These are phyloP conservation scores for Seiridium cupressi DNA, from an alignment of 2,329 filamentous ascomycete genomes.

Conservation along the genomic window DNA sequence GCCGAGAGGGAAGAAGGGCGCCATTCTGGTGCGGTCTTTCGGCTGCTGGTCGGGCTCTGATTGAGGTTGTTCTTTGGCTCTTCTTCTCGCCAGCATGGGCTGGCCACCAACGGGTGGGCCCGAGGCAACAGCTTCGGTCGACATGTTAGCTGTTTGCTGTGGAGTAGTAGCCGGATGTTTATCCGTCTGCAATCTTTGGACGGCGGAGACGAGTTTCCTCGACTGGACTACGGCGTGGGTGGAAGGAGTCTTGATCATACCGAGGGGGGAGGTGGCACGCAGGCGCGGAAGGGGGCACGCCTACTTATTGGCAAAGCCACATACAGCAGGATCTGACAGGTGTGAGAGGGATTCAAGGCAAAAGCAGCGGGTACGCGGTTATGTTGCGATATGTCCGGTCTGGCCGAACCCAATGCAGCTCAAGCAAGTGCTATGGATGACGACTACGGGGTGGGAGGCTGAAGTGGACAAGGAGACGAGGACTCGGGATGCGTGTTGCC, in stretches of 20 bases:
- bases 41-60: slow-evolving; percentile 18
- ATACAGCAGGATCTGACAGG: background rate
- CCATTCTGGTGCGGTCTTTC: slow-evolving; percentile 29
- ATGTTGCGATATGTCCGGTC: slow-evolving; percentile 16
- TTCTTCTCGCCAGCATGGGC: slow-evolving; percentile 45
- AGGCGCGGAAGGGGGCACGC: slow-evolving; percentile 16
- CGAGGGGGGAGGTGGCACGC: slow-evolving; percentile 27
- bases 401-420: background rate
- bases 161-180: slow-evolving; percentile 3
- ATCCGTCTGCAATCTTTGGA: slow-evolving; percentile 24
- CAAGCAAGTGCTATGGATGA: background rate
- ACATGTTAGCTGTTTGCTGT: slow-evolving; percentile 17
- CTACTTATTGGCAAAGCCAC: slow-evolving; percentile 15
- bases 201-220: slow-evolving; percentile 35
- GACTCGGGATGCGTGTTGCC: background rate
- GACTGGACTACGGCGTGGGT: slow-evolving; percentile 37
- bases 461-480: background rate
- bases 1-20: slow-evolving; percentile 74
- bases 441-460: background rate
- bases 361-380: slow-evolving; percentile 17
- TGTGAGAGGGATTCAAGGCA: slow-evolving; percentile 1
- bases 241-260: slow-evolving; percentile 43
- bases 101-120: slow-evolving; percentile 33
- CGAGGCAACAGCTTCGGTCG: slow-evolving; percentile 27
- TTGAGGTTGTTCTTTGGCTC: slow-evolving; percentile 33